Evolutionary conservation across 1,139 yeast genomes (phyloP).

Genomic region (Kodamaea sp.): DNA sequence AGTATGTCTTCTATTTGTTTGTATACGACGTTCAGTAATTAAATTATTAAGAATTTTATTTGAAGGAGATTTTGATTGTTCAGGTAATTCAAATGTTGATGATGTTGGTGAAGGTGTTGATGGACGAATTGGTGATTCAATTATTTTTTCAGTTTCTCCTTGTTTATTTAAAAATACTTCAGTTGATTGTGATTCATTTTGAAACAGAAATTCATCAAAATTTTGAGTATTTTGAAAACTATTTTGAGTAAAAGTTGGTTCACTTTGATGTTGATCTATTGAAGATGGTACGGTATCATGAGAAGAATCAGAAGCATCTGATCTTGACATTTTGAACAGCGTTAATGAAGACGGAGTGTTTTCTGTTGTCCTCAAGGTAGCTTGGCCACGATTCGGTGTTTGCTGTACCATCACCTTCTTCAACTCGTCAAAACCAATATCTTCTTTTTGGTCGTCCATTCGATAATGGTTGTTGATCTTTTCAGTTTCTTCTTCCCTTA

Average conservation of each 20-base stretch:
- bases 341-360: constrained; percentile 31
- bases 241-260: not conserved
- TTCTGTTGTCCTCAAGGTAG: constrained; percentile 1
- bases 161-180: not conserved
- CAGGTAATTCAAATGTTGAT: too few species aligned
- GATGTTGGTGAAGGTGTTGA: not conserved
- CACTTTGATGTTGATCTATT: not conserved
- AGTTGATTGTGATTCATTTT: not conserved
- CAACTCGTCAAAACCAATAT: too few species aligned
- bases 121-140: not conserved
- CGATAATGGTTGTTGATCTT: too few species aligned
- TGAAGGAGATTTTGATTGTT: not conserved
- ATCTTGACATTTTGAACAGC: constrained; percentile 26
- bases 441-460: too few species aligned
- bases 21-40: not conserved
- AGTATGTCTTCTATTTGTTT: constrained; percentile 21
- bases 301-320: constrained; percentile 24
- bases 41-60: constrained; percentile 1
- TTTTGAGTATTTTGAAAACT: constrained; percentile 1
- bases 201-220: not conserved
- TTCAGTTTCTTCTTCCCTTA: too few species aligned
- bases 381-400: too few species aligned
- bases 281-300: constrained; percentile 38
- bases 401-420: not conserved
- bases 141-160: not conserved